phyloP scores from a whole-genome alignment of 495 filamentous ascomycete genomes.

The Penicillium daleae region DNA sequence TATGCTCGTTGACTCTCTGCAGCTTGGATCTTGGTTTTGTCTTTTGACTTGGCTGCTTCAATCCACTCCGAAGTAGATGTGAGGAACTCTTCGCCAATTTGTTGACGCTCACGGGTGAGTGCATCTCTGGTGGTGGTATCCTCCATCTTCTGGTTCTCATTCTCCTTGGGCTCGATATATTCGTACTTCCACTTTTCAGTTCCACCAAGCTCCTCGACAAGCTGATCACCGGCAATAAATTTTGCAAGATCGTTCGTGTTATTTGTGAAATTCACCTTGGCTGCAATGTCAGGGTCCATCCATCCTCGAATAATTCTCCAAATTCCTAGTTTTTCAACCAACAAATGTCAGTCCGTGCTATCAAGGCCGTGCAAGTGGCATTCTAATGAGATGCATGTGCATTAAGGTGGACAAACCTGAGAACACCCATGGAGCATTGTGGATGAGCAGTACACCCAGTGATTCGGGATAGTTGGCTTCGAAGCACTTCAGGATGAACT shows the following conservation, averaged over 20 bases:
- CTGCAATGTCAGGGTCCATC: slow-evolving; percentile 89
- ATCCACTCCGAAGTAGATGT: slow-evolving; percentile 72
- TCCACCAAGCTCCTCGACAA: slow-evolving; percentile 76
- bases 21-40: slow-evolving; percentile 31
- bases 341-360: not conserved
- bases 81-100: slow-evolving; percentile 70
- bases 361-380: not conserved
- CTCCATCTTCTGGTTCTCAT: slow-evolving; percentile 70
- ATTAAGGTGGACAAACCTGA: slow-evolving; percentile 54
- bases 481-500: slow-evolving; percentile 94
- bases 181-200: slow-evolving; percentile 77
- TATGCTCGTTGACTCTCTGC: slow-evolving; percentile 61
- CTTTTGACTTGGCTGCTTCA: slow-evolving; percentile 43
- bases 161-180: slow-evolving; percentile 73
- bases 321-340: slow-evolving; percentile 49
- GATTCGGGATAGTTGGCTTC: slow-evolving; percentile 93
- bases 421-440: slow-evolving; percentile 93
- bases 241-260: slow-evolving; percentile 70
- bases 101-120: slow-evolving; percentile 58
- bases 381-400: not conserved
- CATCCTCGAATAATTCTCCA: slow-evolving; percentile 87
- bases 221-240: slow-evolving; percentile 67
- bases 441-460: slow-evolving; percentile 80
- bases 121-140: slow-evolving; percentile 61
- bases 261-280: slow-evolving; percentile 88